Base-by-base conservation (phyloP, 225 moss, liverwort and hornwort species). In the Physcomitrium patens region DNA sequence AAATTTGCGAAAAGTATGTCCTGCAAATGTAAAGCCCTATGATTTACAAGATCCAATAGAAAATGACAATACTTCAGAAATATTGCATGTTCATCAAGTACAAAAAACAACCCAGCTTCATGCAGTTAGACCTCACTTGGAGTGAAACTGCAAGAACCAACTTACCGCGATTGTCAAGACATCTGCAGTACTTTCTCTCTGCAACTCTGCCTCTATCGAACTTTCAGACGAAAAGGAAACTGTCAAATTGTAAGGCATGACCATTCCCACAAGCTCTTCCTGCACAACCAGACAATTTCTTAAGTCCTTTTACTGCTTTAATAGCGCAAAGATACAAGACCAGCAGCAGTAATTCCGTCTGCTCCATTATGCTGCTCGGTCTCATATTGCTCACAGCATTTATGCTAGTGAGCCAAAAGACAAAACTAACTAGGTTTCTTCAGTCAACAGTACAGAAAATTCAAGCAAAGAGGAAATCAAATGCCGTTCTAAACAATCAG, bases 131-230 rank as follows among this genome's bases (percentile, higher is more conserved):
- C 24, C 46, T n/a, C 65, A 69, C 37, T 69, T 37, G 53, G 26
- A 72, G 44, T 42, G 67, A 67, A 66, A 20, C 9, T n/a, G 63
- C 13, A 15, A 75, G 57, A 5, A 2, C 9, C 12, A 65, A 80
- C 84, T 68, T 92, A 97, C 94, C 71, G 87, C 80, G 77, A 97
- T 92, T 47, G 94, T 94, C 54, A 69, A 76, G 69, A 91, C 59
- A 84, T 97, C 96, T 56, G 96, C 96, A 55, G 90, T 87, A 78
- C 96, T 97, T 88, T 97, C 96, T 81, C 96, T 85, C 69, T 87
- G 72, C 50, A 97, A 79, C 78, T 97, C 92, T 60, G 91, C 50
- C 69, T 97, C 88, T 17, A 97, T 67, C 41, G 96, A 97, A 82
- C 92, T 91, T 82, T 97, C 96, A 77, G 96, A 92, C 23, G 94